Conservation (phyloP, 345 rosid species). For the Nasturtium officinale region DNA sequence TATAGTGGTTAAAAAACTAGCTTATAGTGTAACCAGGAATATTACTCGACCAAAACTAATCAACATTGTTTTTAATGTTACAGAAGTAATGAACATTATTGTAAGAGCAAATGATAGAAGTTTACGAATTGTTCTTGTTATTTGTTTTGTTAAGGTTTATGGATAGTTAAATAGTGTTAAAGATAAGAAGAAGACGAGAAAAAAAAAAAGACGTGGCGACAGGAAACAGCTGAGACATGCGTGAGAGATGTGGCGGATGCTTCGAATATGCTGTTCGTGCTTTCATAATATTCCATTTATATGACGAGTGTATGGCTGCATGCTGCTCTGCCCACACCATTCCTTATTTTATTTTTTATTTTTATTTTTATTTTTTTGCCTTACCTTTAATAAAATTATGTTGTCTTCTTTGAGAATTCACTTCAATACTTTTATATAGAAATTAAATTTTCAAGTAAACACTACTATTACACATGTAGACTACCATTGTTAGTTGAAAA, state of each 20-base stretch:
- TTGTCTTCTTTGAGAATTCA: too few species aligned
- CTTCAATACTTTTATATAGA: too few species aligned
- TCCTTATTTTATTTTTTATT: not conserved
- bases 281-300: not conserved
- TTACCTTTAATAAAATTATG: too few species aligned
- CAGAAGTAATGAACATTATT: too few species aligned
- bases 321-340: conserved; percentile 7
- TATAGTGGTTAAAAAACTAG: not conserved
- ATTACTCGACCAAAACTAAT: not conserved
- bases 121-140: too few species aligned
- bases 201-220: conserved; percentile 20
- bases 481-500: too few species aligned
- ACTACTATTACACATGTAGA: too few species aligned
- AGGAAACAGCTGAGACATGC: conserved; percentile 16
- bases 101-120: not conserved
- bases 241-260: conserved; percentile 31
- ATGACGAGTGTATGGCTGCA: conserved; percentile 40
- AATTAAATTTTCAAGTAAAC: too few species aligned
- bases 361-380: too few species aligned
- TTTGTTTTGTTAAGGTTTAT: too few species aligned
- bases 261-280: conserved; percentile 17
- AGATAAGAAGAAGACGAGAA: not conserved
- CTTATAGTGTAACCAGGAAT: not conserved
- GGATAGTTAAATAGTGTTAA: not conserved
- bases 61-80: too few species aligned